Evolutionary conservation across 2,329 filamentous ascomycete genomes (phyloP).

Genomic region (Lanzia echinophila): DNA sequence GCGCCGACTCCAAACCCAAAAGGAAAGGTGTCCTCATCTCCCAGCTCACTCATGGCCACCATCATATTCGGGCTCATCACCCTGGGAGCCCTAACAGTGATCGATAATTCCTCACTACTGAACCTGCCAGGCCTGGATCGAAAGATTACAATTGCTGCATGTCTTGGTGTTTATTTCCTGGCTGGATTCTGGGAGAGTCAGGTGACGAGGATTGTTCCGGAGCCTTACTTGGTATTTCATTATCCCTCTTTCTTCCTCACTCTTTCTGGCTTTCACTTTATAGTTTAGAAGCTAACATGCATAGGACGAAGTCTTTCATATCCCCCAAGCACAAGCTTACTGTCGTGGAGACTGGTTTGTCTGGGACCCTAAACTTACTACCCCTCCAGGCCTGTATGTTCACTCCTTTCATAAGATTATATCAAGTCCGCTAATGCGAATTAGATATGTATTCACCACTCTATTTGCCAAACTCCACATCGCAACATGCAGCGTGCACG

Average conservation of each 20-base stretch:
- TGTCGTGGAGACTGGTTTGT: conserved; percentile 65
- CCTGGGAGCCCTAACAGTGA: neutral
- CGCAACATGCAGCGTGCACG: conserved; percentile 34
- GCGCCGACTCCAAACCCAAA: neutral
- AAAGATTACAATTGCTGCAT: neutral
- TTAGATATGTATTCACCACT: conserved; percentile 44
- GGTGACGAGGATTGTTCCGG: conserved; percentile 24
- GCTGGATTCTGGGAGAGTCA: conserved; percentile 22
- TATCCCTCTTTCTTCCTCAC: neutral
- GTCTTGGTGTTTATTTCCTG: neutral
- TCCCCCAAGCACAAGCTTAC: conserved; percentile 85
- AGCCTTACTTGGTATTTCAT: conserved; percentile 24
- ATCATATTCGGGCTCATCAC: conserved; percentile 1
- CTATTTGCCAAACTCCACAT: conserved; percentile 31
- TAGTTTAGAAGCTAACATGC: neutral
- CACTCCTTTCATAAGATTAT: conserved; percentile 13
- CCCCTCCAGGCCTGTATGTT: conserved; percentile 75
- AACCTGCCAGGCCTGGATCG: neutral
- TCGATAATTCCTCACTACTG: neutral
- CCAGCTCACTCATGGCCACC: conserved; percentile 22
- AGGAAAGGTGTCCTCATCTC: conserved; percentile 25
- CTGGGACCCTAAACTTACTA: conserved; percentile 98
- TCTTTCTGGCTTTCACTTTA: neutral
- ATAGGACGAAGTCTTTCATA: conserved; percentile 81
- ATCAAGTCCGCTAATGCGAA: conserved; percentile 17